These are phyloP conservation scores for Suillus subaureus DNA, from an alignment of 768 basidiomycete genomes.

Conservation along the genomic window DNA sequence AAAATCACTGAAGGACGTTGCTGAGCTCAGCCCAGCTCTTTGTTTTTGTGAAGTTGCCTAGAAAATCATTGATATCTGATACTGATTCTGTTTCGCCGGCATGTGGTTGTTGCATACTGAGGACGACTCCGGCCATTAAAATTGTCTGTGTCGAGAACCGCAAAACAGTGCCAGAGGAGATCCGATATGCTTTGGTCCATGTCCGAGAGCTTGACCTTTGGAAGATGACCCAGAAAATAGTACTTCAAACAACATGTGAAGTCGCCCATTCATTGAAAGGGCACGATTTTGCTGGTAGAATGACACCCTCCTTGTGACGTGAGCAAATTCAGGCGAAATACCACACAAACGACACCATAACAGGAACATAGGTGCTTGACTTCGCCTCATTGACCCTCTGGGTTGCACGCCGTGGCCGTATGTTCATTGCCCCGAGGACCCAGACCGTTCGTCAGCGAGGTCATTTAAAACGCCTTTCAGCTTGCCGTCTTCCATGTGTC, in stretches of 20 bases:
- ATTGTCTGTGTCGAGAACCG: neutral
- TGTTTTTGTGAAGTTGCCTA: too few species aligned
- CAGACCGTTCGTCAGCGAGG: neutral
- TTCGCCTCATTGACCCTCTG: neutral
- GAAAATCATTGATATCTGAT: neutral
- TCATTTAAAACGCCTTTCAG: neutral
- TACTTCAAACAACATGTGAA: neutral
- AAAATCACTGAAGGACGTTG: too few species aligned
- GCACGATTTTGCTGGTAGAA: neutral
- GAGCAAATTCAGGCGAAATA: neutral
- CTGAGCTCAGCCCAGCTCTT: too few species aligned
- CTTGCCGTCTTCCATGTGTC: neutral
- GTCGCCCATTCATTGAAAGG: neutral
- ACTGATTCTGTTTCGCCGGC: neutral
- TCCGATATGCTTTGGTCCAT: neutral
- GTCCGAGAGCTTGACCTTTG: neutral
- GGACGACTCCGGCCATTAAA: neutral
- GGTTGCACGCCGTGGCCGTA: neutral
- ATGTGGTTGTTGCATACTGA: too few species aligned
- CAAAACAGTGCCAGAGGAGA: neutral
- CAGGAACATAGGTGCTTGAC: neutral
- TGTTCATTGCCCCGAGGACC: neutral
- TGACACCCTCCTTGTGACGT: neutral
- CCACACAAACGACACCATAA: neutral
- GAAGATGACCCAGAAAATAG: neutral